phyloP scores from a whole-genome alignment of 2,329 filamentous ascomycete species.

The Microsporum audouinii region DNA sequence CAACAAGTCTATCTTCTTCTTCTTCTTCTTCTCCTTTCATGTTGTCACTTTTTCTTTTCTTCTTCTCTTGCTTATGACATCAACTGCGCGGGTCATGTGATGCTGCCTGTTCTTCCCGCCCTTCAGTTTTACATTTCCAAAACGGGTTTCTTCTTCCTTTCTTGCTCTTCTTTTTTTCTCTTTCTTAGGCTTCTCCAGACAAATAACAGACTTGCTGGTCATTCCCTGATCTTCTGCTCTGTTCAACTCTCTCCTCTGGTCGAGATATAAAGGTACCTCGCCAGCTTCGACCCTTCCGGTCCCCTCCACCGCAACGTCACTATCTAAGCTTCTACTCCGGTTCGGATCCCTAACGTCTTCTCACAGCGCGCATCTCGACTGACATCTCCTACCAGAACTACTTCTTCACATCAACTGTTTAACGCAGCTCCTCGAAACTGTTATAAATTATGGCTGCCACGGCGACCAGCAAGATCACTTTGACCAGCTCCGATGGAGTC shows the following conservation, averaged over 20 bases:
- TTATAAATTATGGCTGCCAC: conserved; percentile 15
- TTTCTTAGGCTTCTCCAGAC: neutral
- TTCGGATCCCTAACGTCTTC: neutral
- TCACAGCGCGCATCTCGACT: neutral
- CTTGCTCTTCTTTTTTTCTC: neutral
- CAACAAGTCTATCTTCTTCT: neutral
- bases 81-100: neutral
- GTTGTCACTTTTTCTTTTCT: neutral
- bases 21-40: neutral
- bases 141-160: neutral
- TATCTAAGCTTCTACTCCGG: too few relatives aligned
- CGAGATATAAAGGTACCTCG: too few relatives aligned
- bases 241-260: neutral
- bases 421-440: neutral
- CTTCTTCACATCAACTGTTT: neutral
- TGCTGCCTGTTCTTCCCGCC: too few relatives aligned
- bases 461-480: conserved; percentile 29
- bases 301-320: too few relatives aligned
- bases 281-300: too few relatives aligned
- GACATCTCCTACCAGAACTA: neutral
- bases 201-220: neutral
- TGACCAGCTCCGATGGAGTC: conserved; percentile 42
- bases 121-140: neutral
- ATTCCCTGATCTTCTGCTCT: neutral
- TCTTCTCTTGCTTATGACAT: neutral